These are phyloP conservation scores for Coemansia sp. DNA, from an alignment of 371 early-diverging fungal species.

Conservation along the genomic window DNA sequence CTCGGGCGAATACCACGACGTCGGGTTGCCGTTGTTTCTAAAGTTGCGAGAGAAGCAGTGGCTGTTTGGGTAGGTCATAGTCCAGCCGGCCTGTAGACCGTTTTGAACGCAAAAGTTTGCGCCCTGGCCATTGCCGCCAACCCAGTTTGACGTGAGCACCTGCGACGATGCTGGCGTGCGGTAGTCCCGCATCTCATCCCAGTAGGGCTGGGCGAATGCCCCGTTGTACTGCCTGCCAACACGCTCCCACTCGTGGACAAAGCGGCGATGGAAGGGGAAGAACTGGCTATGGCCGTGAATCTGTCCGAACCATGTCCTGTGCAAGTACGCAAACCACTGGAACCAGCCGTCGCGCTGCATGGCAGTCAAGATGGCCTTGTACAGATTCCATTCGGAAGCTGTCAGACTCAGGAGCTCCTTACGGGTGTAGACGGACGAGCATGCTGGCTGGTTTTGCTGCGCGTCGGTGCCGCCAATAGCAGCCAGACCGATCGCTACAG, in stretches of 20 bases:
- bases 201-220: slow-evolving; percentile 48
- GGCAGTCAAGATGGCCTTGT: slow-evolving; percentile 32
- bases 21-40: slow-evolving; percentile 45
- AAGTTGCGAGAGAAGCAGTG: slow-evolving; percentile 53
- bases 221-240: slow-evolving; percentile 41
- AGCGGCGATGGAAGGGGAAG: slow-evolving; percentile 56
- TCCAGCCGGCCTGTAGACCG: slow-evolving; percentile 45
- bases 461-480: slow-evolving; percentile 23
- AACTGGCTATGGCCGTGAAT: slow-evolving; percentile 53
- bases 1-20: slow-evolving; percentile 54
- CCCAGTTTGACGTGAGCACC: slow-evolving; percentile 44
- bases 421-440: slow-evolving; percentile 46
- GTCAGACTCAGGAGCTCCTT: slow-evolving; percentile 45
- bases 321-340: slow-evolving; percentile 41
- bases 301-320: slow-evolving; percentile 31
- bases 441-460: slow-evolving; percentile 45
- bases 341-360: slow-evolving; percentile 48
- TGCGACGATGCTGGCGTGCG: slow-evolving; percentile 44
- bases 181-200: slow-evolving; percentile 53
- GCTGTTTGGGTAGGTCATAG: slow-evolving; percentile 43
- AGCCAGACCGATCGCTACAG: slow-evolving; percentile 33
- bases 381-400: slow-evolving; percentile 26
- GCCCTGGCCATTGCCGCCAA: slow-evolving; percentile 52
- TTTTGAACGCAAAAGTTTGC: slow-evolving; percentile 42
- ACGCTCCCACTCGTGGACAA: slow-evolving; percentile 52